Conservation (phyloP, 108 stramenopile species). For the Cyclotella kingstonii region DNA sequence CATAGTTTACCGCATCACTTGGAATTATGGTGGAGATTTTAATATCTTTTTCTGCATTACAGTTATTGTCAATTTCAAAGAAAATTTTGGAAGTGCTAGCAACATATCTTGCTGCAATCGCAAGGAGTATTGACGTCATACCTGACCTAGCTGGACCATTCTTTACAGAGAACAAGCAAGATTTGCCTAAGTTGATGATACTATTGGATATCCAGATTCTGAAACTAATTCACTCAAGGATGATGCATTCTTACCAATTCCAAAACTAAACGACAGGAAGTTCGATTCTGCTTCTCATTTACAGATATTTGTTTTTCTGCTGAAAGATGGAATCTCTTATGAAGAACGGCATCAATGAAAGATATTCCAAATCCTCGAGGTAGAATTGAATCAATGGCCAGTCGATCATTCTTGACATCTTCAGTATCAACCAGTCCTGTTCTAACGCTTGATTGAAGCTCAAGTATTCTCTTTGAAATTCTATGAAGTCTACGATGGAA, state of each 20-base stretch:
- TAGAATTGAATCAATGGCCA: slow-evolving; percentile 32
- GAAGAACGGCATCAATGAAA: slow-evolving; percentile 33
- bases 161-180: not conserved
- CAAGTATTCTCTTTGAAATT: slow-evolving; percentile 11
- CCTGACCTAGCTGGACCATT: slow-evolving; percentile 39
- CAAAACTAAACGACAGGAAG: slow-evolving; percentile 23
- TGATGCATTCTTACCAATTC: slow-evolving; percentile 47
- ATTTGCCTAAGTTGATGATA: not conserved
- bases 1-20: not conserved
- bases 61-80: not conserved
- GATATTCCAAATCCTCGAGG: slow-evolving; percentile 39
- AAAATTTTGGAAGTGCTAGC: slow-evolving; percentile 27
- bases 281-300: slow-evolving; percentile 5
- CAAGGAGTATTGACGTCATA: slow-evolving; percentile 37
- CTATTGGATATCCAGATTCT: not conserved
- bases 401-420: slow-evolving; percentile 16
- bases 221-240: too few species aligned
- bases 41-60: not conserved
- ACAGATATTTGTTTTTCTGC: not conserved
- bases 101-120: slow-evolving; percentile 42
- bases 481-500: slow-evolving; percentile 28
- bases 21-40: not conserved
- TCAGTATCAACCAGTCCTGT: not conserved
- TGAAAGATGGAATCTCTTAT: not conserved
- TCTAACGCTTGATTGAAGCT: not conserved